phyloP scores from a whole-genome alignment of 345 rosid species.

The Linum tenue region DNA sequence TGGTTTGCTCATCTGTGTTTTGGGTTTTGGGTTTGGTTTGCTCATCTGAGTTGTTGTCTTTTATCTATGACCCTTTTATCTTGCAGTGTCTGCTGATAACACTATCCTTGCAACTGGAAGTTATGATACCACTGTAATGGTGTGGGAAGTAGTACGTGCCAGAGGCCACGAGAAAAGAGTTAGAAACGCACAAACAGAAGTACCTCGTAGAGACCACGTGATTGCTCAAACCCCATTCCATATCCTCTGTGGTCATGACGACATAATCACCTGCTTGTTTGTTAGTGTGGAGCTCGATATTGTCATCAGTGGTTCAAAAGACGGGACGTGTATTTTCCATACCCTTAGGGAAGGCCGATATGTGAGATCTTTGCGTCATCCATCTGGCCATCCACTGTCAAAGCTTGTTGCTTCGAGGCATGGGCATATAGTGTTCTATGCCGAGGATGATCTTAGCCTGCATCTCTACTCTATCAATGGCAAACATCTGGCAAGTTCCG shows the following conservation, averaged over 20 bases:
- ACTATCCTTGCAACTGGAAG: conserved; percentile 90
- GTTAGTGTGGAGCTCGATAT: conserved; percentile 84
- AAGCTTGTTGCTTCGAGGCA: conserved; percentile 82
- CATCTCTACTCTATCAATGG: conserved; percentile 88
- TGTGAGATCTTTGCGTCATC: conserved; percentile 75
- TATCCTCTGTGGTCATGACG: conserved; percentile 92
- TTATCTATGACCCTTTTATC: not conserved
- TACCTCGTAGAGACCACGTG: conserved; percentile 55
- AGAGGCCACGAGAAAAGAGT: conserved; percentile 56
- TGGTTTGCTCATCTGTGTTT: no score
- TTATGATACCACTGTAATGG: conserved; percentile 93
- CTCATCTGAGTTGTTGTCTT: not conserved
- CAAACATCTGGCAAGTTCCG: conserved; percentile 76
- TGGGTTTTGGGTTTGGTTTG: no score
- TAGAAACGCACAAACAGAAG: conserved; percentile 39
- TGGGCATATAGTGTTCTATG: conserved; percentile 68
- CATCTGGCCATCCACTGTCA: conserved; percentile 71
- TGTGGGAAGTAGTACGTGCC: conserved; percentile 67
- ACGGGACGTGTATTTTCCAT: conserved; percentile 90
- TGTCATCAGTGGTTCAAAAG: conserved; percentile 96
- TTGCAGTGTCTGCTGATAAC: conserved; percentile 80
- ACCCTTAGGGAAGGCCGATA: conserved; percentile 85
- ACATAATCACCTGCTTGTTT: conserved; percentile 78
- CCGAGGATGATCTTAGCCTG: conserved; percentile 86
- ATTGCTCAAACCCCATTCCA: conserved; percentile 85